Conservation (phyloP, 2,329 filamentous ascomycete species). For the Paracorniculantispora psalliotae region DNA sequence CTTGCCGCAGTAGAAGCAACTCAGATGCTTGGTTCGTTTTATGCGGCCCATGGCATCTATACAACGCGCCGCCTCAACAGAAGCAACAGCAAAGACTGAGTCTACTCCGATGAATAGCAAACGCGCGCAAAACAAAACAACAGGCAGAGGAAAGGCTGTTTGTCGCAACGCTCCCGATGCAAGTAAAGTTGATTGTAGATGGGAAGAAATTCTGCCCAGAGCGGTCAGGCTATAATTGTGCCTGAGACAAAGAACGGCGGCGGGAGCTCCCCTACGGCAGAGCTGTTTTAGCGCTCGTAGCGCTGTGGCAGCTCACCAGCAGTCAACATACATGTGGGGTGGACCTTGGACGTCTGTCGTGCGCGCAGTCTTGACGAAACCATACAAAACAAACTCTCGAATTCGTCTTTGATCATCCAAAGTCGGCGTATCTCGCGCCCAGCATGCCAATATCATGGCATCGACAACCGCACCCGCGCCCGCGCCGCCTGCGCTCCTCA, state of each 20-base stretch:
- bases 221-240: conserved; percentile 11
- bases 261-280: background rate
- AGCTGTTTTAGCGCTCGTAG: background rate
- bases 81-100: background rate
- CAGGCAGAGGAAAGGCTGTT: background rate
- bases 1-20: conserved; percentile 81
- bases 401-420: background rate
- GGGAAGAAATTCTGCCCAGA: conserved; percentile 14
- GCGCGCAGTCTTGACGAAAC: background rate
- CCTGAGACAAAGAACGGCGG: background rate
- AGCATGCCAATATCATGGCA: conserved; percentile 25
- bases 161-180: background rate
- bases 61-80: background rate
- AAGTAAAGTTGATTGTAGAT: background rate
- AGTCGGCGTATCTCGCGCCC: background rate
- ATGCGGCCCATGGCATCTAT: conserved; percentile 37
- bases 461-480: conserved; percentile 12
- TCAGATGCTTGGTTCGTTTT: conserved; percentile 42
- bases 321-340: background rate
- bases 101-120: background rate
- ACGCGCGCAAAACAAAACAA: background rate
- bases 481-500: conserved; percentile 49
- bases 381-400: background rate
- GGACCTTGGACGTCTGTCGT: background rate
- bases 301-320: background rate